Evolutionary conservation across 2,329 filamentous ascomycete species (phyloP), one percentile per base, ranked within the genome.

Genomic region (Bipolaris oryzae): DNA sequence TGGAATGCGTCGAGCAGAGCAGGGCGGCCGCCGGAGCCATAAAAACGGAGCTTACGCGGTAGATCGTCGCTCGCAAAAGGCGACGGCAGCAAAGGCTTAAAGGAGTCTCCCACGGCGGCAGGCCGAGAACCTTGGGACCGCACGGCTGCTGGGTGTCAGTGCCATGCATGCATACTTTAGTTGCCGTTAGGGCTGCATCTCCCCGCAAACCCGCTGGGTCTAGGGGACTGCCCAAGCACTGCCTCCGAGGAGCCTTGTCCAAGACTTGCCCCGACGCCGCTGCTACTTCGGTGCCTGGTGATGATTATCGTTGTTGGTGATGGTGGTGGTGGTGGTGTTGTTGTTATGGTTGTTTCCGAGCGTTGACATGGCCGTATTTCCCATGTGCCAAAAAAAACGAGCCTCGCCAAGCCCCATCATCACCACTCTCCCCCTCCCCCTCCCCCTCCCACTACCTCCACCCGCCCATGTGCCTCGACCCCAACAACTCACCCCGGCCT

Each of bases 111-210:
- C 62, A 62, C 63, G 62, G 61, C 56, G 55, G 52, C 58, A 58
- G 61, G 61, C 59, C 63, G 63, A 57, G 67, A 62, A 65, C 51
- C 55, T 53, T 55, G 62, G 55, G 48, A 34, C 54, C 50, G 43
- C 21, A 37, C 50, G 46, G 49, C 37, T 53, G 52, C 45, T 44
- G 39, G 11, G 23, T 45, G 55, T 57, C 50, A 64, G 59, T 63
- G 61, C 49, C 51, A 55, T 63, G 62, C 62, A 62, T 63, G 56
- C 62, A 62, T 63, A 54, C 54, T 50, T 56, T 68, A 68, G 64
- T 61, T 61, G 58, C 63, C 61, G 61, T 56, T 62, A 59, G 60
- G 60, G 64, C 66, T 66, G 62, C 60, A 58, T 63, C 60, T 56
- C 62, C 62, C 63, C 59, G 57, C 60, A 63, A 66, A 57, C 58